Evolutionary conservation across 225 moss, liverwort and hornwort species (phyloP), one percentile per base, ranked within the genome.

Genomic region (Takakia lepidozioides): DNA sequence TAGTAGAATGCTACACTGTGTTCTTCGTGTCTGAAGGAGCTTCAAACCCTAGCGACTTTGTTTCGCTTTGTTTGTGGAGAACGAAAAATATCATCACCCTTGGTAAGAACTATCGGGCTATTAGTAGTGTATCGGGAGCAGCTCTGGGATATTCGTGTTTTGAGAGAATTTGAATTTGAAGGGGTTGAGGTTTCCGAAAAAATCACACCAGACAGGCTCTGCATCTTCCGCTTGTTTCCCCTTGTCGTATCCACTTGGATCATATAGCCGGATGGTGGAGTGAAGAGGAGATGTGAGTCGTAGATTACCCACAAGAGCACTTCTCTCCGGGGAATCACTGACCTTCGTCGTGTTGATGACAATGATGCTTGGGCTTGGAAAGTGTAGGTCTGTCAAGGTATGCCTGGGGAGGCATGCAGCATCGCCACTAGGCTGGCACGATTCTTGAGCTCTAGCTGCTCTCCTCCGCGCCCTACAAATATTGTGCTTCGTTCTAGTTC

Each of bases 211-310:
- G 11, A 65, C 70, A 9, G 69, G 59, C 20, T 58, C 49, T 19
- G 48, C 51, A 15, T 34, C 62, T 13, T 9, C 40, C 11, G 48
- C 23, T 32, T 46, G 52, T 0, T 19, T 11, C 8, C 5, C 29
- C 20, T 67, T 66, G 25, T 27, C 67, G 17, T 27, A 10, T 22
- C 74, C 57, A 20, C 80, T 74, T 28, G 67, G 67, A 32, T 74
- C 63, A 38, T 74, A 67, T 57, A 74, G 17, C 50, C 61, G 74
- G 27, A 80, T 74, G 13, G 74, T 70, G 22, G 74, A 67, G 6
- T 66, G 74, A 3, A 71, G 16, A 5, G 65, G 56, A 36, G 65
- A 36, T 19, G 13, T 38, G 16, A 52, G 35, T 25, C 26, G 42
- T 10, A n/a, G n/a, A n/a, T n/a, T n/a, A n/a, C n/a, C n/a, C n/a